Evolutionary conservation across 2,329 filamentous ascomycete species (phyloP), one percentile per base, ranked within the genome.

Genomic region (Aspergillus niger): DNA sequence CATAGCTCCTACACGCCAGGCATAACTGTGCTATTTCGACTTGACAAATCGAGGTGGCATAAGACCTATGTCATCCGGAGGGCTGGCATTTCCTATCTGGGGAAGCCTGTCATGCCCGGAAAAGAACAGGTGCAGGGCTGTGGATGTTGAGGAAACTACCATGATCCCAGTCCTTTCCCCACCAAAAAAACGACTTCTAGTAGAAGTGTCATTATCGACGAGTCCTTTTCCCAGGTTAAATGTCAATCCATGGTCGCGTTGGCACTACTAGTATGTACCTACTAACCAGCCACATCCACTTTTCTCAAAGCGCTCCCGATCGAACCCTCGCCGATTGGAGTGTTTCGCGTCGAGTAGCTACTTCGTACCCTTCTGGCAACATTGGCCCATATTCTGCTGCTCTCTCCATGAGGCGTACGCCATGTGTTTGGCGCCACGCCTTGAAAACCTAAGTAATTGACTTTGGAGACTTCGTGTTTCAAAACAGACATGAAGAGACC

Each of bases 111-210:
- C 10, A 30, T 49, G 24, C 24, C 50, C 52, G n/a, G 52, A 55
- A 55, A 55, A 26, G 52, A 55, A 32, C 39, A 44, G 52, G 39
- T 55, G 52, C 52, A 55, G 52, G 22, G 20, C 41, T 22, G 41
- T 44, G 10, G 41, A 44, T 13, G 17, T 20, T 24, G 22, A 49
- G 15, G 44, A 24, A 49, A 49, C 44, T 28, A 28, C 44, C 44
- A 49, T 49, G 44, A 49, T 49, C 44, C 44, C 26, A 26, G 44
- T 49, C 24, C 11, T 44, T 49, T 49, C 44, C 26, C 44, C 44
- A 49, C 44, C 32, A 15, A 36, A 36, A 48, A 20, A 49, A 49
- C 44, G 15, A 30, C 41, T 20, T 44, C 41, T 22, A 20, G 20
- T 22, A 24, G 41, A 24, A 24, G 20, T 22, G 41, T 24, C 22